A percentile compares a stretch with the other conserved stretches of the same genome.
Conservation (phyloP, 495 filamentous ascomycete species). For the Amphirosellinia nigrospora region DNA sequence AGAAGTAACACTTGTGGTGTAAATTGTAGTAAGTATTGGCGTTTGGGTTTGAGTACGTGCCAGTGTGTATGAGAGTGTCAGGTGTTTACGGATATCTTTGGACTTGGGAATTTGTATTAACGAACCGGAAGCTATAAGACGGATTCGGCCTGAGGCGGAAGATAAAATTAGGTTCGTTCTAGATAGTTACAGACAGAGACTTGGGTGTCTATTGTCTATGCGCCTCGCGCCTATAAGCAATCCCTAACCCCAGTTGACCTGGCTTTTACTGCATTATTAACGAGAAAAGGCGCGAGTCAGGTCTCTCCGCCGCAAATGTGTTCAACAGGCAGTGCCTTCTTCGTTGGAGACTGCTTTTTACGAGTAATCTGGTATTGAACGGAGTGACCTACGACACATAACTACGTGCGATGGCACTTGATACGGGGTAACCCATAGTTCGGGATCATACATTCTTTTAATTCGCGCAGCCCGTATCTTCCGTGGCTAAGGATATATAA, state of each 20-base stretch:
- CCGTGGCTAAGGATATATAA: background rate
- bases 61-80: background rate
- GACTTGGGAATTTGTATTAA: background rate
- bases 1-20: conserved; percentile 24
- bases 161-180: background rate
- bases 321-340: background rate
- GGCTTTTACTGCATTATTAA: background rate
- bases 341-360: background rate
- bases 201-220: background rate
- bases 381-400: background rate
- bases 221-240: background rate
- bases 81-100: background rate
- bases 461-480: too few relatives aligned
- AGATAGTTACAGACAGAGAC: background rate
- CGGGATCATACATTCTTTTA: too few relatives aligned
- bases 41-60: background rate
- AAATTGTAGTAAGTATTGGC: conserved; percentile 14
- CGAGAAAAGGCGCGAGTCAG: background rate
- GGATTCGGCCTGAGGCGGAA: background rate
- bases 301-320: background rate
- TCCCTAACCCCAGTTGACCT: background rate
- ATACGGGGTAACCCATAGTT: background rate
- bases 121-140: background rate
- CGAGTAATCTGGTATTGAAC: background rate
- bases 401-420: background rate